phyloP scores from a whole-genome alignment of 345 rosid genomes.

The Eucalyptus cladocalyx region DNA sequence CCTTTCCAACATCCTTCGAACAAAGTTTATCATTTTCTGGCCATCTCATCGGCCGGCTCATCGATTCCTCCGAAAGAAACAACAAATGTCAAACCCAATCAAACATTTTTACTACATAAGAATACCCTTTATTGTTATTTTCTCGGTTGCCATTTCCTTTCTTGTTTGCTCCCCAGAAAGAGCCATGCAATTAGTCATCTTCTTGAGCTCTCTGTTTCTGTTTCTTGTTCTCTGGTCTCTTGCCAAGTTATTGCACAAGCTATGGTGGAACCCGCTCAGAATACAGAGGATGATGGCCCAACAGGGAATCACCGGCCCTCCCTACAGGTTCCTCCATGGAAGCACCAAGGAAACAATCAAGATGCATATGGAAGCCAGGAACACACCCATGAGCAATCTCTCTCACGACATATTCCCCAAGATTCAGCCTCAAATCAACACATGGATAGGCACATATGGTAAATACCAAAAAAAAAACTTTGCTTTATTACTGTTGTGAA shows the following conservation, averaged over 20 bases:
- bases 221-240: background rate
- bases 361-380: background rate
- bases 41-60: background rate
- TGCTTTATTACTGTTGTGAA: background rate
- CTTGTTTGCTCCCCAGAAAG: background rate
- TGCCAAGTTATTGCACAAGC: background rate
- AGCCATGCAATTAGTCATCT: background rate
- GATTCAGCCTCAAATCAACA: background rate
- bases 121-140: background rate
- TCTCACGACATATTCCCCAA: background rate
- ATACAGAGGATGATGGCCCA: background rate
- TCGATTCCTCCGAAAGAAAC: background rate
- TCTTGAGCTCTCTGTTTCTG: background rate
- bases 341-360: background rate
- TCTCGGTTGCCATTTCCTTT: background rate
- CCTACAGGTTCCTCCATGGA: conserved; percentile 1
- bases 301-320: background rate
- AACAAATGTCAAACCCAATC: background rate
- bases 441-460: conserved; percentile 2
- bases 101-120: background rate
- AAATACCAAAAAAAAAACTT: background rate
- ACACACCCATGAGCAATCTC: background rate
- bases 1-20: background rate
- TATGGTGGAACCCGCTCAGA: background rate
- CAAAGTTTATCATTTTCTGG: background rate